Percentiles rank a stretch among this genome's conserved stretches.
Evolutionary conservation across 257 asterid genomes (phyloP).

Genomic region (Mentha longifolia): DNA sequence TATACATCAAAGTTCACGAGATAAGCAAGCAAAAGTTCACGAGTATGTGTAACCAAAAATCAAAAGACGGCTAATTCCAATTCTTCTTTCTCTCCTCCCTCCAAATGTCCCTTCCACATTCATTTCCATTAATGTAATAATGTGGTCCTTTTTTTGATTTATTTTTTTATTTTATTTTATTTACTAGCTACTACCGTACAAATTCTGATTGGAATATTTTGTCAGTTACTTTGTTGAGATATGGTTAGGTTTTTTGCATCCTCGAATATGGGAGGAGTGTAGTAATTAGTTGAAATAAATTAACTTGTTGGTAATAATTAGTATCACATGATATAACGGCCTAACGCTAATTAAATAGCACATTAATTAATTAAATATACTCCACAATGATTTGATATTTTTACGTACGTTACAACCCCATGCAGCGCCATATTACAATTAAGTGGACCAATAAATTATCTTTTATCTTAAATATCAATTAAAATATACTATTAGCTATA

Average conservation of each 20-base stretch:
- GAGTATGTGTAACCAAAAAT: constrained; percentile 41
- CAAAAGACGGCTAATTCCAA: constrained; percentile 42
- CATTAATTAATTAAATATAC: no score
- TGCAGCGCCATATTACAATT: no score
- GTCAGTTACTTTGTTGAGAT: background rate
- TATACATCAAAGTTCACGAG: constrained; percentile 48
- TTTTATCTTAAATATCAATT: no score
- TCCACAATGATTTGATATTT: no score
- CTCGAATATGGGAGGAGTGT: constrained; percentile 17
- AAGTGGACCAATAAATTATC: no score
- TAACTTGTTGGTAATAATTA: no score
- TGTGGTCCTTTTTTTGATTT: background rate
- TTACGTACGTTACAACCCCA: no score
- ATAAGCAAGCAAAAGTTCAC: constrained; percentile 57
- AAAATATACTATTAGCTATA: no score
- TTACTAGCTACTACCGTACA: background rate
- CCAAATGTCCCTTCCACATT: constrained; percentile 31
- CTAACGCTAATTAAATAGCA: background rate
- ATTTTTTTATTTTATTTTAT: background rate
- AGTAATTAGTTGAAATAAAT: background rate
- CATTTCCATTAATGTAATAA: constrained; percentile 15
- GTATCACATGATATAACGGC: no score
- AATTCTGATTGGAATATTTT: background rate
- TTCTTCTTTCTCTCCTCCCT: constrained; percentile 17
- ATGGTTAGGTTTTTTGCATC: background rate